Conservation (phyloP, 2,329 filamentous ascomycete genomes). For the Exophiala aquamarina region DNA sequence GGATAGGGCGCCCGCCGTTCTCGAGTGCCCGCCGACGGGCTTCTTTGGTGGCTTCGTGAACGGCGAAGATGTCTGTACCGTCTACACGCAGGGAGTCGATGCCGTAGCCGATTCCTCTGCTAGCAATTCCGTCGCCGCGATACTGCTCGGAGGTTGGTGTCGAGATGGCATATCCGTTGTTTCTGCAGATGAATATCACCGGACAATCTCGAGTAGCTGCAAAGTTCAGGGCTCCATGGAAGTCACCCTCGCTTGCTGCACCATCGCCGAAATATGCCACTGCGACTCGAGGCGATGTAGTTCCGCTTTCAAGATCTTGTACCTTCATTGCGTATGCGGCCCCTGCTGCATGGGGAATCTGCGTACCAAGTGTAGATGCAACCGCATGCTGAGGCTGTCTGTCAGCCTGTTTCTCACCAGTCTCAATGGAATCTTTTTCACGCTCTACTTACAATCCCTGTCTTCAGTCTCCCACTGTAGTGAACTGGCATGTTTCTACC, state of each 20-base stretch:
- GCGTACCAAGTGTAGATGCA: constrained; percentile 80
- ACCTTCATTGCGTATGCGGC: constrained; percentile 85
- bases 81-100: constrained; percentile 90
- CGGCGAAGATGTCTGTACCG: constrained; percentile 89
- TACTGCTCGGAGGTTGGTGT: constrained; percentile 90
- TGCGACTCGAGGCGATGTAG: constrained; percentile 65
- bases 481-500: constrained; percentile 97
- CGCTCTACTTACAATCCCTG: constrained; percentile 38
- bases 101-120: constrained; percentile 81
- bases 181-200: constrained; percentile 85
- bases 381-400: constrained; percentile 65
- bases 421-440: not conserved
- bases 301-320: constrained; percentile 70
- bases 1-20: constrained; percentile 75
- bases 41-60: constrained; percentile 73
- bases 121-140: constrained; percentile 85
- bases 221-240: constrained; percentile 87
- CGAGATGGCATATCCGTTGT: constrained; percentile 89
- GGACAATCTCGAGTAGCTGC: constrained; percentile 83
- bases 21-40: constrained; percentile 76
- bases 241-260: constrained; percentile 86
- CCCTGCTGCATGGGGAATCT: constrained; percentile 83
- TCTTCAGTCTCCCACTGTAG: constrained; percentile 79
- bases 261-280: constrained; percentile 89
- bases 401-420: too few relatives aligned